These are phyloP conservation scores for Aegilops sharonensis DNA, from an alignment of 176 grass and related monocot species.

Conservation along the genomic window DNA sequence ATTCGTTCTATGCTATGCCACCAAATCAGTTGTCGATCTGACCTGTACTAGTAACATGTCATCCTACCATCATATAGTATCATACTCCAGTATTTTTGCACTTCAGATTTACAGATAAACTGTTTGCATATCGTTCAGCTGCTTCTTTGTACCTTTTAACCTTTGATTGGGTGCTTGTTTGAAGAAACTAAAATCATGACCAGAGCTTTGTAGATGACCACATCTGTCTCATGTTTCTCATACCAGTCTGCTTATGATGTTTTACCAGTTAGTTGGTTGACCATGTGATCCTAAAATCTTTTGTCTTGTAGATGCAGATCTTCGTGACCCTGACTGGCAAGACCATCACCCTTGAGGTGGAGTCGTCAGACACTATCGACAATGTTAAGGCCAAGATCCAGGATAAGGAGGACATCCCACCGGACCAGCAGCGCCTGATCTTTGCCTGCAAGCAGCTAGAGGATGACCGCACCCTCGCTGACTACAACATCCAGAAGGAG, in stretches of 20 bases:
- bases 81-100: no score
- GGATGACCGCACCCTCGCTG: slow-evolving; percentile 41
- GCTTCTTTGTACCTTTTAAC: not conserved
- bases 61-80: no score
- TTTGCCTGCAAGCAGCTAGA: slow-evolving; percentile 52
- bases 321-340: not conserved
- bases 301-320: slow-evolving; percentile 52
- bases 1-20: no score
- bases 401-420: slow-evolving; percentile 72
- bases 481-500: slow-evolving; percentile 67
- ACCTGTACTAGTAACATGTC: no score
- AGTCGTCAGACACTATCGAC: no score
- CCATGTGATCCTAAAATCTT: not conserved
- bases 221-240: no score
- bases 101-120: not conserved
- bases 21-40: no score
- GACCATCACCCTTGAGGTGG: not conserved
- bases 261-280: no score
- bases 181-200: no score
- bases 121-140: not conserved
- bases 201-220: no score
- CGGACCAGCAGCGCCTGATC: slow-evolving; percentile 58
- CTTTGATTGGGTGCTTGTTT: not conserved
- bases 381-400: slow-evolving; percentile 67
- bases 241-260: no score